Evolutionary conservation across 2,329 filamentous ascomycete species (phyloP).

Genomic region (Trichoderma asperellum): DNA sequence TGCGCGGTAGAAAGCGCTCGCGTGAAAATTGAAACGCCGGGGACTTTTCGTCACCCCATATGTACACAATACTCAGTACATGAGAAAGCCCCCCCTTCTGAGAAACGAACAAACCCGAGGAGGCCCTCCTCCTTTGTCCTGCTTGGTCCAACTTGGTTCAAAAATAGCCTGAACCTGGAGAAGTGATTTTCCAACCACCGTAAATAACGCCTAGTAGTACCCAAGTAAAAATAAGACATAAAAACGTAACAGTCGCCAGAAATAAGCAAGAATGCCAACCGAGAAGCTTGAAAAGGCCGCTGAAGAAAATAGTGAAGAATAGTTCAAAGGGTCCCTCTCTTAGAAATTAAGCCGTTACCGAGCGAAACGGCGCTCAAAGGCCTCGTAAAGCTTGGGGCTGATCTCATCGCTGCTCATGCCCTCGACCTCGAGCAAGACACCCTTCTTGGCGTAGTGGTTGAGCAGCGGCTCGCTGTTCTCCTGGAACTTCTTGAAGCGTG

Average conservation of each 20-base stretch:
- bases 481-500: slow-evolving; percentile 79
- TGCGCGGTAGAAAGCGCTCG: background rate
- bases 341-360: background rate
- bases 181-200: slow-evolving; percentile 14
- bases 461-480: slow-evolving; percentile 84
- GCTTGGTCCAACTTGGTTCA: background rate
- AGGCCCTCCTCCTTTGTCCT: background rate
- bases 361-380: slow-evolving; percentile 78
- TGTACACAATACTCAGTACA: slow-evolving; percentile 16
- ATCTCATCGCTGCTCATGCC: slow-evolving; percentile 95
- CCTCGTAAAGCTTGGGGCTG: slow-evolving; percentile 80
- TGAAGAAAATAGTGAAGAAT: background rate
- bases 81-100: background rate
- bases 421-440: slow-evolving; percentile 82
- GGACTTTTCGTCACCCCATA: slow-evolving; percentile 28
- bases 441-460: slow-evolving; percentile 84
- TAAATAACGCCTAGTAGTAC: slow-evolving; percentile 32
- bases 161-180: background rate
- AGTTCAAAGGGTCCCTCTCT: background rate
- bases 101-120: background rate
- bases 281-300: slow-evolving; percentile 3
- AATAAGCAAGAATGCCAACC: slow-evolving; percentile 11
- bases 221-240: background rate
- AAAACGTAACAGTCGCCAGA: slow-evolving; percentile 11
- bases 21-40: slow-evolving; percentile 10